phyloP scores from a whole-genome alignment of 257 asterid genomes.

The Coffea eugenioides region DNA sequence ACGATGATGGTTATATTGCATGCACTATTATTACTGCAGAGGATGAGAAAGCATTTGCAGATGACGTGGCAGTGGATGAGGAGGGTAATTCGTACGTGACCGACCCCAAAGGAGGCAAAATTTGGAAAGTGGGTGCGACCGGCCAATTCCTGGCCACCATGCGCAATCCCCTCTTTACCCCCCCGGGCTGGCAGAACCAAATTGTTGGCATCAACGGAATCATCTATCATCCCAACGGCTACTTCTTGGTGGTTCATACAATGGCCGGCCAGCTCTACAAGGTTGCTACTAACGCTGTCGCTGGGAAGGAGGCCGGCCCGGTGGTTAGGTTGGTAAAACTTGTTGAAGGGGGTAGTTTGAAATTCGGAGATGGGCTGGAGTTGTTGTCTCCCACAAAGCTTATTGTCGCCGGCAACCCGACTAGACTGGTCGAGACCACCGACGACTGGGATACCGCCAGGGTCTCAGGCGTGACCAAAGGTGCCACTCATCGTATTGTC shows the following conservation, averaged over 20 bases:
- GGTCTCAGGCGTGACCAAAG: conserved; percentile 52
- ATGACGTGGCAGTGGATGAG: conserved; percentile 73
- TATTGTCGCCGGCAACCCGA: conserved; percentile 71
- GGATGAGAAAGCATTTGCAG: conserved; percentile 62
- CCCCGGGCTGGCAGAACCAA: conserved; percentile 60
- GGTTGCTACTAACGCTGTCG: conserved; percentile 22
- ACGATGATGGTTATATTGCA: too few species aligned
- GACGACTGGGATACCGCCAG: conserved; percentile 74
- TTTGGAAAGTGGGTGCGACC: conserved; percentile 71
- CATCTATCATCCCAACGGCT: conserved; percentile 84
- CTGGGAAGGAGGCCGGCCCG: conserved; percentile 14
- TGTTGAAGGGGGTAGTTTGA: conserved; percentile 44
- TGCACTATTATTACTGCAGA: conserved; percentile 32
- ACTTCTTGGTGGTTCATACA: conserved; percentile 69
- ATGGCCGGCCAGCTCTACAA: conserved; percentile 71
- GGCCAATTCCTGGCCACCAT: conserved; percentile 55
- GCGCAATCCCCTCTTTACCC: conserved; percentile 55
- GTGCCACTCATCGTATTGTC: conserved; percentile 57
- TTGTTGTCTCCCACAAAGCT: conserved; percentile 64
- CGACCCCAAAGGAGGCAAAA: conserved; percentile 55
- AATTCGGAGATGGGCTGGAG: conserved; percentile 83
- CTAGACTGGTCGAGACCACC: conserved; percentile 59
- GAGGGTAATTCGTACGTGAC: conserved; percentile 82
- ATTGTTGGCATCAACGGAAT: conserved; percentile 73
- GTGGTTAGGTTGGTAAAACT: conserved; percentile 45